Conservation (phyloP, 129 eudicot species). For the Chrysanthemum seticuspe region DNA sequence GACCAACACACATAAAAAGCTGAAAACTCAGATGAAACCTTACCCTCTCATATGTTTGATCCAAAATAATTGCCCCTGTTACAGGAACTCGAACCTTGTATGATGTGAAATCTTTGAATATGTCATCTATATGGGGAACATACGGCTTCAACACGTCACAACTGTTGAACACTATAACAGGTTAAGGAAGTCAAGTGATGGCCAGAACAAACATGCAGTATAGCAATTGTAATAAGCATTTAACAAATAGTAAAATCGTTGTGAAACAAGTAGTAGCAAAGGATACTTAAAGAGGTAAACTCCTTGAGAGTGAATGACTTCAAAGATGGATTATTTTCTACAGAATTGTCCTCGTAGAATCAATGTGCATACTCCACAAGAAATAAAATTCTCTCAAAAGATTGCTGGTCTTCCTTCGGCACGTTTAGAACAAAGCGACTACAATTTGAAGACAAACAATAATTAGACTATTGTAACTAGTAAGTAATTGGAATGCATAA, state of each 20-base stretch:
- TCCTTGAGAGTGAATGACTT: constrained; percentile 95
- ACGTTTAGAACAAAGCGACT: constrained; percentile 97
- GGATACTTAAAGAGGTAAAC: constrained; percentile 97
- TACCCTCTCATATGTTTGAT: constrained; percentile 92
- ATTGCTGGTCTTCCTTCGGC: constrained; percentile 98
- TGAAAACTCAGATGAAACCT: constrained; percentile 20
- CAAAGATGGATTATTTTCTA: constrained; percentile 89
- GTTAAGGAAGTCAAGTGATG: constrained; percentile 52
- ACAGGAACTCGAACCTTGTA: constrained; percentile 99
- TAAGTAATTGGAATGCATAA: constrained; percentile 13
- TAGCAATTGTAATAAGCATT: not conserved
- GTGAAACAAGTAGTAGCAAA: constrained; percentile 16
- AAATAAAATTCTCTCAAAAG: constrained; percentile 95
- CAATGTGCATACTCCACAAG: constrained; percentile 99
- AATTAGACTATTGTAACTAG: constrained; percentile 2
- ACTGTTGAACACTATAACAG: constrained; percentile 75
- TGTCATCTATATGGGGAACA: constrained; percentile 93
- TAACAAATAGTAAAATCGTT: not conserved
- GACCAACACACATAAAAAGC: not conserved
- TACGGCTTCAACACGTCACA: constrained; percentile 97
- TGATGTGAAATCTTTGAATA: constrained; percentile 95
- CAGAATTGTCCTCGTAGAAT: constrained; percentile 96
- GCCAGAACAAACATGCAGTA: not conserved
- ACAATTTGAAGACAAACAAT: constrained; percentile 26
- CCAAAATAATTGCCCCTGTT: constrained; percentile 94